Evolutionary conservation across 1,139 yeast species (phyloP), one percentile per base, ranked within the genome.

Genomic region (Taphrina pruni): DNA sequence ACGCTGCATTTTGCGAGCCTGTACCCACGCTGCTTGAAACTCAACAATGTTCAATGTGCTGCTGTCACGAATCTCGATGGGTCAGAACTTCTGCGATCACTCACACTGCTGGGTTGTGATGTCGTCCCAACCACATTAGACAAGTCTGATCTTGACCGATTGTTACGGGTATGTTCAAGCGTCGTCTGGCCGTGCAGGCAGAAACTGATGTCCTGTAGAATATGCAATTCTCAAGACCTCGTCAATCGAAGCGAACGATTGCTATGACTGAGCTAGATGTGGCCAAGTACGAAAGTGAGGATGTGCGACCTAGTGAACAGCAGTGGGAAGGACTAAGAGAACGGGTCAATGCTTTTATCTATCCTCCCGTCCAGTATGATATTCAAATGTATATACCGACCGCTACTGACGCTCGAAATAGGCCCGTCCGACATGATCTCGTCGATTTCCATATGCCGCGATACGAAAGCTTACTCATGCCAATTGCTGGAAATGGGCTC

Each of bases 261-360:
- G 48, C 20, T n/a, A 7, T 17, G n/a, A 26, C 21, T 21, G 60
- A 38, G 9, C 8, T 39, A 14, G 54, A 58, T 32, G 9, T 41
- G n/a, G 51, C 38, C 39, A 58, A 45, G 41, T 58, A 58, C 26
- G 62, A 58, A 32, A 26, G 32, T 8, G 54, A 43, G 20, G 62
- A 58, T 14, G 41, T 58, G 7, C 20, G 26, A 12, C 62, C 62
- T 6, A 9, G 11, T 32, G 32, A 58, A 45, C 17, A 14, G 26
- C 54, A 58, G 26, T 58, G 62, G 62, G 54, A 58, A 17, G 43
- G 58, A 36, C 45, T 54, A 12, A 35, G 58, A 36, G 43, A 20
- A 4, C 9, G 58, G n/a, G 26, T 17, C 11, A 17, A 54, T 17
- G 26, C 41, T 1, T 12, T 50, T 7, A 35, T 32, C 7, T 32